These are phyloP conservation scores for Ceratobasidium sp. DNA, from an alignment of 1,284 basidiomycete genomes.

Conservation along the genomic window DNA sequence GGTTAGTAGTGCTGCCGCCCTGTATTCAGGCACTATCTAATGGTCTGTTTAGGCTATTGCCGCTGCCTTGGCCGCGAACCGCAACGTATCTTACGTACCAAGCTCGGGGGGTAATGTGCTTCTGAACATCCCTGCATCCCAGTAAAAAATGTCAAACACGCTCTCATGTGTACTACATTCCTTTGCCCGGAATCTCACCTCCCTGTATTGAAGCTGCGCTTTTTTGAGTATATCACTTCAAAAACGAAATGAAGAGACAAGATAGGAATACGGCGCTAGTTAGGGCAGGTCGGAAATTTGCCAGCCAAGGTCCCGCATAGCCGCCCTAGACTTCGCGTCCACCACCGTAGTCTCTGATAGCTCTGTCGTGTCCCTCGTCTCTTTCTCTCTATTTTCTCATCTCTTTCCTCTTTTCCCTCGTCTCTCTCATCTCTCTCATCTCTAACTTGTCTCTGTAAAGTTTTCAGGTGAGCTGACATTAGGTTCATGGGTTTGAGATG, in stretches of 20 bases:
- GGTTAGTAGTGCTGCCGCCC: conserved; percentile 48
- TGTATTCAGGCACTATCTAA: conserved; percentile 3
- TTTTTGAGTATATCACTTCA: not conserved
- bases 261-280: conserved; percentile 23
- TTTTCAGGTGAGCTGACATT: conserved; percentile 36
- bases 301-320: conserved; percentile 25
- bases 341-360: conserved; percentile 63
- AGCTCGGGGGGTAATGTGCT: conserved; percentile 82
- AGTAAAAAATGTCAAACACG: conserved; percentile 34
- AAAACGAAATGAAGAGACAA: conserved; percentile 31
- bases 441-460: conserved; percentile 42
- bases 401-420: conserved; percentile 61
- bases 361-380: conserved; percentile 60
- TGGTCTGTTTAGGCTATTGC: conserved; percentile 75
- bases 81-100: conserved; percentile 91
- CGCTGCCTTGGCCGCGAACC: conserved; percentile 79
- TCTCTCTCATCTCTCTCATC: conserved; percentile 50
- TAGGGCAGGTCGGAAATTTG: conserved; percentile 40
- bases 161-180: conserved; percentile 14
- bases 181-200: conserved; percentile 18
- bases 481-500: conserved; percentile 40
- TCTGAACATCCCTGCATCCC: conserved; percentile 75
- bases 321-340: conserved; percentile 54
- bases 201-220: conserved; percentile 14
- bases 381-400: conserved; percentile 60